phyloP scores from a whole-genome alignment of 2,329 filamentous ascomycete genomes.

The Arthrinium phaeospermum region DNA sequence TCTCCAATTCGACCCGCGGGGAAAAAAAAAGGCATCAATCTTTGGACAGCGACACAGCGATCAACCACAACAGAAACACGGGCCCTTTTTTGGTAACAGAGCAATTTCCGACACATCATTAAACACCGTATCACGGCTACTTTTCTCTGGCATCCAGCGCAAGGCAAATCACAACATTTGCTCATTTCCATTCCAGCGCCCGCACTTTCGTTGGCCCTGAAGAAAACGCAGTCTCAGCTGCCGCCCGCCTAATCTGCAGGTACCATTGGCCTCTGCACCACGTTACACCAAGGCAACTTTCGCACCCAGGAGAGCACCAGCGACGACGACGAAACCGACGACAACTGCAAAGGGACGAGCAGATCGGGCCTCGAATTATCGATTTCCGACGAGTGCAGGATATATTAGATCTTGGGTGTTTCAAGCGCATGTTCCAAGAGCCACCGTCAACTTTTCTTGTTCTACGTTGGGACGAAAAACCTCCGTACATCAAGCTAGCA shows the following conservation, averaged over 20 bases:
- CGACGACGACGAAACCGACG: not conserved
- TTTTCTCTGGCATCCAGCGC: slow-evolving; percentile 5
- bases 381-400: not conserved
- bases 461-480: slow-evolving; percentile 16
- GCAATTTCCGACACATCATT: slow-evolving; percentile 10
- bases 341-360: not conserved
- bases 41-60: slow-evolving; percentile 3
- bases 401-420: slow-evolving; percentile 10
- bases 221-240: slow-evolving; percentile 26
- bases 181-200: slow-evolving; percentile 14
- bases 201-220: not conserved
- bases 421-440: slow-evolving; percentile 12
- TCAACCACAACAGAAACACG: slow-evolving; percentile 9
- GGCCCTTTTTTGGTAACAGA: not conserved
- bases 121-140: slow-evolving; percentile 1
- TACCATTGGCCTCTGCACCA: slow-evolving; percentile 33
- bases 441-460: not conserved
- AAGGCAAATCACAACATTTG: slow-evolving; percentile 4
- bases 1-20: not conserved
- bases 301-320: not conserved
- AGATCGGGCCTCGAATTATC: not conserved
- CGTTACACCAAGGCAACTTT: slow-evolving; percentile 2
- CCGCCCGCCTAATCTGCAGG: slow-evolving; percentile 35
- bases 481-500: slow-evolving; percentile 12
- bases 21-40: not conserved